Percentiles rank a stretch among this genome's conserved stretches.
Evolutionary conservation across 176 grass and related monocot genomes (phyloP).

Genomic region (Carex pumila): DNA sequence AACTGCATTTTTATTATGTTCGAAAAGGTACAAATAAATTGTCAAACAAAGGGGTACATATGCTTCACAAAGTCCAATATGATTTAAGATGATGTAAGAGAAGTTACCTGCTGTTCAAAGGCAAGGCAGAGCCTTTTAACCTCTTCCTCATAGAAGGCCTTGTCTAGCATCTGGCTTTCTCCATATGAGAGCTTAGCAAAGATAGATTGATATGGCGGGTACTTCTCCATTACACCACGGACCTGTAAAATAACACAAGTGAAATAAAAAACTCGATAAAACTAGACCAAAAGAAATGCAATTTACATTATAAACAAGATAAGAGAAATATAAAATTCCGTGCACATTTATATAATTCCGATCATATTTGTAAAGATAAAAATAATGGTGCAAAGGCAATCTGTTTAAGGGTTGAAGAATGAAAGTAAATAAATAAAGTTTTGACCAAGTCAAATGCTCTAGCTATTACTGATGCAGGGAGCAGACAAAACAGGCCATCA

Average conservation of each 20-base stretch:
- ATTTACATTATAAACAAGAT: not conserved
- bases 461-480: slow-evolving; percentile 29
- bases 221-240: slow-evolving; percentile 91
- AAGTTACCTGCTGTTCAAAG: slow-evolving; percentile 84
- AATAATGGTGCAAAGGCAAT: not conserved
- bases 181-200: slow-evolving; percentile 86
- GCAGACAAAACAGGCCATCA: slow-evolving; percentile 23
- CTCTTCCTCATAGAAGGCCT: slow-evolving; percentile 95
- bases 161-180: slow-evolving; percentile 97
- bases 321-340: not conserved
- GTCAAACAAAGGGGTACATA: not conserved
- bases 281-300: not conserved
- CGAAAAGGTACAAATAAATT: not conserved
- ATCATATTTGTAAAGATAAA: not conserved
- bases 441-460: slow-evolving; percentile 12
- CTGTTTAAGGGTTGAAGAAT: not conserved
- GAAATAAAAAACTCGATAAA: not conserved
- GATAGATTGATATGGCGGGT: slow-evolving; percentile 87
- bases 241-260: slow-evolving; percentile 36
- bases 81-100: not conserved
- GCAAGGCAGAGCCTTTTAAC: slow-evolving; percentile 72
- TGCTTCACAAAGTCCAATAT: not conserved
- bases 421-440: slow-evolving; percentile 4
- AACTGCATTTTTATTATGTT: slow-evolving; percentile 51
- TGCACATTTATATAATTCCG: not conserved